Conservation (phyloP, 306 rosid species). For the Vicia villosa region DNA sequence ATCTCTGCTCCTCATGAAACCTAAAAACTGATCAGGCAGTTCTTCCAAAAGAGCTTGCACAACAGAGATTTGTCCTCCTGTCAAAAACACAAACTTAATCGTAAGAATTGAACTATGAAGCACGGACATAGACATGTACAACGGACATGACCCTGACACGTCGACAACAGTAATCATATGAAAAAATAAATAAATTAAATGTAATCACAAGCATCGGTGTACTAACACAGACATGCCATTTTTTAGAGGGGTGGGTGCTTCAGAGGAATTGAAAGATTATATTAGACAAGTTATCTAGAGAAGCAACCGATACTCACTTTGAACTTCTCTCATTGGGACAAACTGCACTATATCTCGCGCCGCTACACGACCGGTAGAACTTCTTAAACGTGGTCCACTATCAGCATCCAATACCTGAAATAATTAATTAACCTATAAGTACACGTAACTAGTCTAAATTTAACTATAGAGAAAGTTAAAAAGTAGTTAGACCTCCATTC, state of each 20-base stretch:
- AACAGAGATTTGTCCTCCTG: constrained; percentile 60
- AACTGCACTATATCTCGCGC: constrained; percentile 86
- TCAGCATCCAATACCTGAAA: constrained; percentile 84
- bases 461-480: no score
- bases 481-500: constrained; percentile 61
- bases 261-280: not conserved
- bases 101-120: not conserved
- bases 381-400: constrained; percentile 60
- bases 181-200: no score
- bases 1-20: constrained; percentile 64
- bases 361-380: constrained; percentile 70
- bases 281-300: not conserved
- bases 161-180: no score
- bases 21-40: constrained; percentile 77
- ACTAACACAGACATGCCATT: no score
- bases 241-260: no score
- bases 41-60: constrained; percentile 84
- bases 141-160: no score
- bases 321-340: constrained; percentile 76
- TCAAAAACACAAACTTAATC: not conserved
- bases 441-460: not conserved
- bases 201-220: no score
- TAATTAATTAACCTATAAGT: not conserved
- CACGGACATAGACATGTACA: no score
- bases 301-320: constrained; percentile 38